Percentiles rank a stretch among this genome's conserved stretches.
Evolutionary conservation across 2,329 filamentous ascomycete species (phyloP).

Genomic region (Aspergillus quadrilineatus): DNA sequence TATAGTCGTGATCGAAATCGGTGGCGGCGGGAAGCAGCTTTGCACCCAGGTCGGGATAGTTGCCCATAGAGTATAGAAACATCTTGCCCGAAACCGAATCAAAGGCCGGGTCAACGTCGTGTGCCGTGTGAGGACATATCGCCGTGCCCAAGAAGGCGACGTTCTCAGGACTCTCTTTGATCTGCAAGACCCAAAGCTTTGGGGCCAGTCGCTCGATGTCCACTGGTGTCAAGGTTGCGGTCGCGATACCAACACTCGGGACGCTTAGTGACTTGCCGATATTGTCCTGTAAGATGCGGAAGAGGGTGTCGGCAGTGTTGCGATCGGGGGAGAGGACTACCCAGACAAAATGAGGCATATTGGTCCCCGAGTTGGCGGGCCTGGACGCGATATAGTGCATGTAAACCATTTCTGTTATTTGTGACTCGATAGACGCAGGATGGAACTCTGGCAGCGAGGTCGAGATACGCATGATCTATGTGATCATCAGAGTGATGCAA

Average conservation of each 20-base stretch:
- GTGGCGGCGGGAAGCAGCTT: background rate
- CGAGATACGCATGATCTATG: background rate
- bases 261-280: background rate
- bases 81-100: slow-evolving; percentile 1
- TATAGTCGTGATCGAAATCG: slow-evolving; percentile 3
- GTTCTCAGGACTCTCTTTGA: background rate
- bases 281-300: slow-evolving; percentile 6
- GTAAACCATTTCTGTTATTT: background rate
- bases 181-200: slow-evolving; percentile 1
- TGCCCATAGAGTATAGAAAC: background rate
- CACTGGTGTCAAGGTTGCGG: background rate
- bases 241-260: background rate
- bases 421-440: background rate
- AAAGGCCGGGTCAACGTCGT: background rate
- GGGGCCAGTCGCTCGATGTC: slow-evolving; percentile 1
- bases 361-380: background rate
- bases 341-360: background rate
- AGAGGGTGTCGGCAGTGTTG: slow-evolving; percentile 4
- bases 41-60: background rate
- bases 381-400: slow-evolving; percentile 2
- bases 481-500: background rate
- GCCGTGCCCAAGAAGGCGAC: background rate
- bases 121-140: background rate
- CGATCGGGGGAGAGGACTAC: slow-evolving; percentile 4
- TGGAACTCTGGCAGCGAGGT: background rate